These are phyloP conservation scores for Coccinonectria pachysandricola DNA, from an alignment of 2,329 filamentous ascomycete species.

Conservation along the genomic window DNA sequence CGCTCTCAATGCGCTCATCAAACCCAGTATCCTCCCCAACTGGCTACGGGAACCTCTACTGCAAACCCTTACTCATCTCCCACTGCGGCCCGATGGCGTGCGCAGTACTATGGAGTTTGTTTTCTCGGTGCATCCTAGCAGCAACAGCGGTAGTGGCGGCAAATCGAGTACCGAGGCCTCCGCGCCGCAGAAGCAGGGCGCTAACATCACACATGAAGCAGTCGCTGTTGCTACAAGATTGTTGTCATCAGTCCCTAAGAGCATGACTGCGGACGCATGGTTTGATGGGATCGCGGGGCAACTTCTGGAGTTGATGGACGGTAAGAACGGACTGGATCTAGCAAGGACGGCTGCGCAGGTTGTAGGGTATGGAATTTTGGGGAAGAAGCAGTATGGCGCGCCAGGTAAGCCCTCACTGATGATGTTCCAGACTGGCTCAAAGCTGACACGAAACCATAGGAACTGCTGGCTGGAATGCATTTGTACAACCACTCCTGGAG, in stretches of 20 bases:
- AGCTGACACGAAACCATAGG: too few species aligned
- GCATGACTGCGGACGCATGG: conserved; percentile 46
- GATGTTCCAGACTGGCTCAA: too few species aligned
- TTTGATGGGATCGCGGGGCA: conserved; percentile 51
- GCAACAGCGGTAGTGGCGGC: conserved; percentile 23
- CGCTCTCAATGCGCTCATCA: conserved; percentile 52
- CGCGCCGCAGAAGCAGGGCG: conserved; percentile 43
- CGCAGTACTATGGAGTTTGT: conserved; percentile 61
- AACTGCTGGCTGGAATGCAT: conserved; percentile 49
- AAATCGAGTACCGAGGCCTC: conserved; percentile 29
- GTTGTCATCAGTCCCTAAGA: conserved; percentile 47
- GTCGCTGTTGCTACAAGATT: conserved; percentile 52
- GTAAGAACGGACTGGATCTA: conserved; percentile 27
- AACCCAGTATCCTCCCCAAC: conserved; percentile 45
- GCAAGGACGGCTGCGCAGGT: conserved; percentile 27
- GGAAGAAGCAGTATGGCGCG: conserved; percentile 51
- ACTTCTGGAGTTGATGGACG: conserved; percentile 51
- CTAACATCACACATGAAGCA: conserved; percentile 58
- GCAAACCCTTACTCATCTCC: conserved; percentile 47
- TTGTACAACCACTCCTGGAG: conserved; percentile 47
- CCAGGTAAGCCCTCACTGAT: conserved; percentile 44
- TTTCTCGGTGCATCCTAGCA: conserved; percentile 55
- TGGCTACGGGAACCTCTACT: conserved; percentile 52
- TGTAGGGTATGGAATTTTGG: conserved; percentile 51
- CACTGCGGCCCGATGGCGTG: conserved; percentile 53